These are phyloP conservation scores for Keqinozyma sinolaborantium DNA, from an alignment of 1,139 yeast genomes.

Conservation along the genomic window DNA sequence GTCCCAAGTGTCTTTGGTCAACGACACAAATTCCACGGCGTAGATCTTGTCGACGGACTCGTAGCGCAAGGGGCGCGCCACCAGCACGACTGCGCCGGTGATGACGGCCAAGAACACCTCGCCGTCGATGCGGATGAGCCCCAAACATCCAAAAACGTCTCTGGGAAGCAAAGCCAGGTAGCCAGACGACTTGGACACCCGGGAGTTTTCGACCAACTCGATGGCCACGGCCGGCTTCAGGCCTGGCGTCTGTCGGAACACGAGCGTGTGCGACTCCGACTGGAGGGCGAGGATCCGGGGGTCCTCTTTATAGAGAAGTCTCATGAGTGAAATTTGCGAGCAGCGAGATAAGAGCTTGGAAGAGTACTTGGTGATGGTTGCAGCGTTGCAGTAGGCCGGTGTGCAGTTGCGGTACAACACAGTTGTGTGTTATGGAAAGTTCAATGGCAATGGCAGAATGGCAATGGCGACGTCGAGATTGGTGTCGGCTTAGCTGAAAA, in stretches of 20 bases:
- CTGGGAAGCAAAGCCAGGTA: constrained; percentile 50
- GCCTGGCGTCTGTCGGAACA: constrained; percentile 35
- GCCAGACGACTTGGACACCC: constrained; percentile 35
- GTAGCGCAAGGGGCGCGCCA: constrained; percentile 79
- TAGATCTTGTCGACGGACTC: constrained; percentile 79
- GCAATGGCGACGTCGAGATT: too few species aligned
- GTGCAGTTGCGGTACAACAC: too few species aligned
- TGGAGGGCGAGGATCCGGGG: constrained; percentile 55
- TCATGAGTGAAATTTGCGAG: constrained; percentile 28
- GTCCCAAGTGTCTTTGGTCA: constrained; percentile 77
- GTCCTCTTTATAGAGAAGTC: constrained; percentile 42
- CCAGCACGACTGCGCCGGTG: constrained; percentile 64
- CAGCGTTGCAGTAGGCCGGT: too few species aligned
- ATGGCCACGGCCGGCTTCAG: constrained; percentile 44
- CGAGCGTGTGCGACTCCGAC: constrained; percentile 48
- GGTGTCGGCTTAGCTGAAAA: too few species aligned
- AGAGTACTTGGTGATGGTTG: too few species aligned
- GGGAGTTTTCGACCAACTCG: constrained; percentile 43
- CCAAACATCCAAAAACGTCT: constrained; percentile 78
- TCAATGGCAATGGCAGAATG: too few species aligned
- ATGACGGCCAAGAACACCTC: constrained; percentile 78
- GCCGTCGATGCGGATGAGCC: constrained; percentile 65
- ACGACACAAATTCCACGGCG: constrained; percentile 81
- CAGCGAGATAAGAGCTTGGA: constrained; percentile 1
- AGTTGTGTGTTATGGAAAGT: too few species aligned